A percentile compares a stretch with the other conserved stretches of the same genome.
These are phyloP conservation scores for Hordeum vulgare DNA, from an alignment of 176 grass and related monocot genomes.

Conservation along the genomic window MorexV3_pseudomolecules_assembly NC_058521.1:415137460-415137959, in stretches of 20 bases:
- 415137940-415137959: conserved; percentile 46
- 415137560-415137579: neutral
- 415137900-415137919: neutral
- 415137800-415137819: conserved; percentile 35
- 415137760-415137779: neutral
- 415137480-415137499: neutral
- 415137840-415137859: conserved; percentile 54
- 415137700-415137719: neutral
- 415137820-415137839: conserved; percentile 64
- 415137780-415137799: conserved; percentile 50
- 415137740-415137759: neutral
- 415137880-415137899: neutral
- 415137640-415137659: neutral
- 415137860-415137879: conserved; percentile 63
- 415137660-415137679: neutral
- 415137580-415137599: neutral
- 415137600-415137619: neutral
- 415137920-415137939: conserved; percentile 4
- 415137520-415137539: neutral
- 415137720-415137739: conserved; percentile 3
- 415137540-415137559: neutral
- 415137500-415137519: neutral
- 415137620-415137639: neutral
- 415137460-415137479: neutral
- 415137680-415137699: neutral